Percentiles rank a stretch among this genome's conserved stretches.
Conservation (phyloP, 805 yeast species). For the Scheffersomyces amazonensis region DNA sequence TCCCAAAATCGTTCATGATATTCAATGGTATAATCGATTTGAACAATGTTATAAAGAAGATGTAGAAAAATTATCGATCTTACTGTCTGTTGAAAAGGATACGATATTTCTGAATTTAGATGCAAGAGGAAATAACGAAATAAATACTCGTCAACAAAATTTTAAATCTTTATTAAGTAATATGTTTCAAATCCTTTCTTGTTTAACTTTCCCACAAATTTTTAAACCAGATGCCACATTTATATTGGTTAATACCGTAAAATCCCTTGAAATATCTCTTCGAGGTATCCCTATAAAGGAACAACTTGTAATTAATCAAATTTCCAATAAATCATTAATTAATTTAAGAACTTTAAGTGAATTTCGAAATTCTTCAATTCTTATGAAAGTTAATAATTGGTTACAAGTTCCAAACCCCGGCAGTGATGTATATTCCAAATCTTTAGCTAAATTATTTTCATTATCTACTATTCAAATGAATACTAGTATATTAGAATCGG, state of each 20-base stretch:
- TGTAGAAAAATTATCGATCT: slow-evolving; percentile 18
- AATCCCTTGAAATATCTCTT: slow-evolving; percentile 61
- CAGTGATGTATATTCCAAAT: slow-evolving; percentile 28
- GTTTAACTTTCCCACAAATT: slow-evolving; percentile 36
- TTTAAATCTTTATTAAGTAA: slow-evolving; percentile 27
- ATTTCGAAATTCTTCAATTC: slow-evolving; percentile 31
- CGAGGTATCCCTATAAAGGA: slow-evolving; percentile 48
- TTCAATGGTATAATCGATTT: slow-evolving; percentile 25
- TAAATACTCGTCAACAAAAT: slow-evolving; percentile 15
- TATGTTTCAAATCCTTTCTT: slow-evolving; percentile 33
- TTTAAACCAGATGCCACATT: slow-evolving; percentile 32
- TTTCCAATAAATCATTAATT: slow-evolving; percentile 60
- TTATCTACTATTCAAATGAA: slow-evolving; percentile 31
- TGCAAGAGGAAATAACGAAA: not conserved
- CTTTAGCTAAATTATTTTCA: slow-evolving; percentile 30
- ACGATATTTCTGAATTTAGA: slow-evolving; percentile 18
- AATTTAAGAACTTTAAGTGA: slow-evolving; percentile 51
- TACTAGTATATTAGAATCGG: slow-evolving; percentile 36
- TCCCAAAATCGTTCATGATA: slow-evolving; percentile 11
- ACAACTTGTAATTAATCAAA: slow-evolving; percentile 49
- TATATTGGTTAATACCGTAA: slow-evolving; percentile 54
- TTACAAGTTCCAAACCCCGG: slow-evolving; percentile 20
- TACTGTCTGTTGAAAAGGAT: slow-evolving; percentile 25
- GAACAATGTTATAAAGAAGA: slow-evolving; percentile 15
- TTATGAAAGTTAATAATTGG: slow-evolving; percentile 37